Evolutionary conservation across 352 stramenopile species (phyloP).

Genomic region (Globisporangium spiculum): DNA sequence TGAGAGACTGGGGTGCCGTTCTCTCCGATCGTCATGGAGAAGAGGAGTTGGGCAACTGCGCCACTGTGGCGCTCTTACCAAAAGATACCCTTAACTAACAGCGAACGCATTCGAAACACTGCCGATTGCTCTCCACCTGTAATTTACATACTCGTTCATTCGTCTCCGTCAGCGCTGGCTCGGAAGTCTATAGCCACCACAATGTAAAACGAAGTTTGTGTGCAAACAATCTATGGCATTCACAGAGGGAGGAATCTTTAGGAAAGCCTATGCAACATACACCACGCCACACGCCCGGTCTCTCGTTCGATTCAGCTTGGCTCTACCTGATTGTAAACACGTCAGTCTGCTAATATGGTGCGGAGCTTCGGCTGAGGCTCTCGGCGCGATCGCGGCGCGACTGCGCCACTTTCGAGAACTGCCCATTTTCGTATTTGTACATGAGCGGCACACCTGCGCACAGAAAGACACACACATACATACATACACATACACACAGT

Average conservation of each 20-base stretch:
- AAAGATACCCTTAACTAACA: neutral
- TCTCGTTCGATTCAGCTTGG: neutral
- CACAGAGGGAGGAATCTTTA: neutral
- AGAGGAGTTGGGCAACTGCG: neutral
- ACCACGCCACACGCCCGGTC: neutral
- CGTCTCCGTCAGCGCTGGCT: too few species aligned
- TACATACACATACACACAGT: neutral
- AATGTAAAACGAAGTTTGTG: too few species aligned
- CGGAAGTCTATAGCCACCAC: too few species aligned
- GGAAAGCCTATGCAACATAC: neutral
- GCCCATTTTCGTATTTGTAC: constrained; percentile 77
- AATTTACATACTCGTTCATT: too few species aligned
- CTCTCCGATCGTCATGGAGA: neutral
- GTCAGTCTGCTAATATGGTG: constrained; percentile 46
- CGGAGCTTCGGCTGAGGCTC: constrained; percentile 66
- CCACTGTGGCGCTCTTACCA: neutral
- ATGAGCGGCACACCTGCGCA: constrained; percentile 70
- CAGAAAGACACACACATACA: neutral
- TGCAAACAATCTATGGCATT: neutral
- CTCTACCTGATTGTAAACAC: neutral
- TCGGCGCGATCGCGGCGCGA: constrained; percentile 69
- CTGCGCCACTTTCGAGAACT: constrained; percentile 69
- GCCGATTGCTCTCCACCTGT: neutral
- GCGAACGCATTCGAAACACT: neutral
- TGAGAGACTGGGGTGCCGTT: neutral